Evolutionary conservation across 129 eudicot species (phyloP), one percentile per base, ranked within the genome.

Genomic region (Escallonia herrerae): DNA sequence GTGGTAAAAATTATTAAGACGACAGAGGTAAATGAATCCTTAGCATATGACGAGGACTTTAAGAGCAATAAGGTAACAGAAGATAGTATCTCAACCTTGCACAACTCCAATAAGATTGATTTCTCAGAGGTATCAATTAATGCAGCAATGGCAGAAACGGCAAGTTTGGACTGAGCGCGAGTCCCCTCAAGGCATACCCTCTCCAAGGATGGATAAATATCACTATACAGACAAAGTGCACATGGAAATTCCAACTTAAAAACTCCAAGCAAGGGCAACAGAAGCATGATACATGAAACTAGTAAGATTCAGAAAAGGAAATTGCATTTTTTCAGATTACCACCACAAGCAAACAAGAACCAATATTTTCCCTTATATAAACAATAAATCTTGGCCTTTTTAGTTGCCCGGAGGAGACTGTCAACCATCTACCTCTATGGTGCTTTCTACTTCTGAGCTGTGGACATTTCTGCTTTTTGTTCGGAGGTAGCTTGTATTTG

Each of bases 111-210:
- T 79, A 83, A 72, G 61, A 77, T 68, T 52, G 57, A 72, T 47
- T 86, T 73, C 76, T 78, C 77, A 47, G 87, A 75, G 46, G 87
- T 46, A 76, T 70, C 83, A 68, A 49, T 65, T 74, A 89, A 76
- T 64, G 84, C 84, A 46, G 83, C 72, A 65, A 89, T 80, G 58
- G 89, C 95, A 57, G 93, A 82, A 55, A 94, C 74, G 48, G 95
- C 95, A 73, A 81, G 84, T 76, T 94, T 94, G 57, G 95, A 75
- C 84, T 86, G 87, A 40, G 74, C 66, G 66, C 95, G 97, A 60
- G 83, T 86, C 65, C 99, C 99, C 56, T 74, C 81, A 66, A 94
- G 57, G 76, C 99, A 94, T 63, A 86, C 72, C 72, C 71, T 74
- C 94, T 94, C 90, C 83, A 94, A 77, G 73, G 76, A 82, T 22